These are phyloP conservation scores for Diaporthe sp. DNA, from an alignment of 2,329 filamentous ascomycete species.

Conservation along the genomic window DNA sequence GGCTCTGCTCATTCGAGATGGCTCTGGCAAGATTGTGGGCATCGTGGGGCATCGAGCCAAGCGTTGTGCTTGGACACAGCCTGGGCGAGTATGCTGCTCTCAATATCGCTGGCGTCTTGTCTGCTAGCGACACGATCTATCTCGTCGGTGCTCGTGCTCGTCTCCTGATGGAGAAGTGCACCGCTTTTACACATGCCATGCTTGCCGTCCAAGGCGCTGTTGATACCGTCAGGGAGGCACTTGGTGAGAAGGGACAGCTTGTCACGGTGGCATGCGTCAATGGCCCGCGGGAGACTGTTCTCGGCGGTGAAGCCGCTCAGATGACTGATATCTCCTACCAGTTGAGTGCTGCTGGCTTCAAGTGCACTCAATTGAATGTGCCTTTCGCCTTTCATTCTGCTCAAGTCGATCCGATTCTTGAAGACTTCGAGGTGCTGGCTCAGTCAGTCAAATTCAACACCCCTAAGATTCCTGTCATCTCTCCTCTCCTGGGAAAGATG, in stretches of 20 bases:
- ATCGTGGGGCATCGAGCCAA: slow-evolving; percentile 68
- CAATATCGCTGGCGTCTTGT: slow-evolving; percentile 78
- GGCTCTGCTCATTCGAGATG: slow-evolving; percentile 69
- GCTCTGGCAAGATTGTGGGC: slow-evolving; percentile 69
- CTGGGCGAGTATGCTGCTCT: slow-evolving; percentile 80
- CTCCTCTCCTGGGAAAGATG: slow-evolving; percentile 74
- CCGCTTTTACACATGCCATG: slow-evolving; percentile 74
- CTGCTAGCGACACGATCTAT: slow-evolving; percentile 78
- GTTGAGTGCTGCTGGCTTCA: slow-evolving; percentile 53
- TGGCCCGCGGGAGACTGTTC: slow-evolving; percentile 79
- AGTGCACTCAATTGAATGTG: slow-evolving; percentile 62
- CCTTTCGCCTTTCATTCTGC: slow-evolving; percentile 69
- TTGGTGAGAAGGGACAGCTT: slow-evolving; percentile 56
- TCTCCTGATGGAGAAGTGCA: slow-evolving; percentile 76
- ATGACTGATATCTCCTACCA: slow-evolving; percentile 60
- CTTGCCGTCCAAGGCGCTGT: slow-evolving; percentile 62
- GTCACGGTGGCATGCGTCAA: slow-evolving; percentile 80
- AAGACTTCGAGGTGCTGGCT: slow-evolving; percentile 68
- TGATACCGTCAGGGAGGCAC: slow-evolving; percentile 67
- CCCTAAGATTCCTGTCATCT: slow-evolving; percentile 74
- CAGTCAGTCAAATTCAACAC: slow-evolving; percentile 54
- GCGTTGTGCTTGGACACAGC: slow-evolving; percentile 67
- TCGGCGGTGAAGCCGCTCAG: slow-evolving; percentile 63
- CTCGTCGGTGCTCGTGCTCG: slow-evolving; percentile 78
- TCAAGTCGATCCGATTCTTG: slow-evolving; percentile 68